Evolutionary conservation across 2,329 filamentous ascomycete genomes (phyloP), one percentile per base, ranked within the genome.

Genomic region (Apiospora sp.): DNA sequence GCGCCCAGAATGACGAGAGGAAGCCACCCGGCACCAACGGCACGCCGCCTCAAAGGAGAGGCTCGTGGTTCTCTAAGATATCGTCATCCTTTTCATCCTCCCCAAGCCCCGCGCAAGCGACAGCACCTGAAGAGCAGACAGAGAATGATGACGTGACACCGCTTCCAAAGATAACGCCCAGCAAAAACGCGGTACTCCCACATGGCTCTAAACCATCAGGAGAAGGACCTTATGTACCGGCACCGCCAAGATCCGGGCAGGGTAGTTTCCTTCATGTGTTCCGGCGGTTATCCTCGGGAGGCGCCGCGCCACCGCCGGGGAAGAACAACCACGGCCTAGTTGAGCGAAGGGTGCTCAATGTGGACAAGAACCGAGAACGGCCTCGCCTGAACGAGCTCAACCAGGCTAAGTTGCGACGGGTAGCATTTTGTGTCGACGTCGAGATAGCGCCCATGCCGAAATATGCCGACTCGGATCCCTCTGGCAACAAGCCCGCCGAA

Each of bases 341-440:
- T 70, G 92, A 95, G 77, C 90, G 96, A 68, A 91, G 87, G 75
- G 87, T 98, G 10, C 85, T 98, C 84, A 99, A 99, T 79, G 87
- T 98, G 64, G 94, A 98, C 80, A 90, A 86, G 12, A 88, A 92
- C 76, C 90, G 96, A 58, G 92, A 96, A 79, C 87, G 96, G 75
- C 97, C 94, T 81, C 88, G 90, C 34, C 90, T 98, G 43, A 86
- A 90, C 5, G 95, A 97, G 76, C 86, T 99, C 67, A 92, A 95
- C 76, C 90, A 92, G 78, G 90, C 90, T 68, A 98, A 96, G 81
- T 83, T 99, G 73, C 90, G 94, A 71, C 91, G 95, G 71, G 96
- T 99, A 0, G 93, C 96, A 0, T 99, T 99, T 79, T 98, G 94
- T 77, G 96, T 99, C 3, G 96, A 99, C 79, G 95, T 99, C 5